These are phyloP conservation scores for Wilhelminamyces savonicus DNA, from an alignment of 805 yeast species.

Conservation along the genomic window DNA sequence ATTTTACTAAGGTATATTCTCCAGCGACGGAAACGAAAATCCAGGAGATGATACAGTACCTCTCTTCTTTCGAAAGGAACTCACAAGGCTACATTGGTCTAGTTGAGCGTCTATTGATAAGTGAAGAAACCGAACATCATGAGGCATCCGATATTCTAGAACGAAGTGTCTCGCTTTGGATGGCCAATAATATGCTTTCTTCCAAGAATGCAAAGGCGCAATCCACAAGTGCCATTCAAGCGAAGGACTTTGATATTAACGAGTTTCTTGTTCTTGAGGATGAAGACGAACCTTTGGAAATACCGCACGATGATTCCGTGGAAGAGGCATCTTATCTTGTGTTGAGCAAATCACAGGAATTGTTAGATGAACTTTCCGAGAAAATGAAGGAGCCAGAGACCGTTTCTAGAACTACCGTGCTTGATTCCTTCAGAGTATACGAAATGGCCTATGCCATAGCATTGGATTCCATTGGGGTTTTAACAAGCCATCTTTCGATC, in stretches of 20 bases:
- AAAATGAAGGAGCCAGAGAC: not conserved
- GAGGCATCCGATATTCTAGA: slow-evolving; percentile 1
- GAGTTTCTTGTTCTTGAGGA: slow-evolving; percentile 15
- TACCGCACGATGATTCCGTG: no score
- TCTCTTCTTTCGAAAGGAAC: no score
- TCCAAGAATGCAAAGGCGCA: slow-evolving; percentile 1
- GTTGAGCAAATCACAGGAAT: slow-evolving; percentile 32
- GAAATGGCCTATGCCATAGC: slow-evolving; percentile 34
- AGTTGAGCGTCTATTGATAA: no score
- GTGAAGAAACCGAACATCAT: no score
- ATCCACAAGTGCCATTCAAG: no score
- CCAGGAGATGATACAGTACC: no score
- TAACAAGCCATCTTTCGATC: slow-evolving; percentile 16
- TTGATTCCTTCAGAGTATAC: slow-evolving; percentile 3
- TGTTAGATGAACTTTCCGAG: slow-evolving; percentile 29
- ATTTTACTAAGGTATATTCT: no score
- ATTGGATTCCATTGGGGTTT: slow-evolving; percentile 36
- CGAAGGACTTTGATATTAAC: slow-evolving; percentile 6
- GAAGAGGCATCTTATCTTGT: slow-evolving; percentile 26
- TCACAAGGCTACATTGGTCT: no score
- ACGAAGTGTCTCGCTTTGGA: slow-evolving; percentile 23
- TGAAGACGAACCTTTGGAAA: no score
- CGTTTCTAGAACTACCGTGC: not conserved
- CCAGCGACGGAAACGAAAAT: no score
- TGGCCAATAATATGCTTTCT: slow-evolving; percentile 18